Percentiles rank a stretch among this genome's conserved stretches.
Conservation (phyloP, 2,329 filamentous ascomycete genomes). For the Chaetomiaceae sp. region DNA sequence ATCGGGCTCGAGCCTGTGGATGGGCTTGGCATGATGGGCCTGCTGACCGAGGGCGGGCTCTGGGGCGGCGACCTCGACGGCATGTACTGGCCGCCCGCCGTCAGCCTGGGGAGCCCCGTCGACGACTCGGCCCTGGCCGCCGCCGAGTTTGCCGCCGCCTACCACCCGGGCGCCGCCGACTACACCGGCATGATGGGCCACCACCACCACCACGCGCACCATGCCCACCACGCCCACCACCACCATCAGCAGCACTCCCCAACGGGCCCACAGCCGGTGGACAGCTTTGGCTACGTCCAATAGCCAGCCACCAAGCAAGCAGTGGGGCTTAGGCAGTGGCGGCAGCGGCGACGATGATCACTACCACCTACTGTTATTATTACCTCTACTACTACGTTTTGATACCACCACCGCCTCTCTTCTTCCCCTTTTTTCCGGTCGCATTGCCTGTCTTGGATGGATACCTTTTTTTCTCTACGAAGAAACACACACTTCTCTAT, state of each 20-base stretch:
- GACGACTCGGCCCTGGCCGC: conserved; percentile 11
- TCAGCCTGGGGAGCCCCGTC: conserved; percentile 11
- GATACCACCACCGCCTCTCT: not conserved
- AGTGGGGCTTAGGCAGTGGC: too few relatives aligned
- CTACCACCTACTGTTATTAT: too few relatives aligned
- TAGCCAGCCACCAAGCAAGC: not conserved
- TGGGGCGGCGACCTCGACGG: conserved; percentile 47
- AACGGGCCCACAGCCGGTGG: too few relatives aligned
- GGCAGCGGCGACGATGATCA: too few relatives aligned
- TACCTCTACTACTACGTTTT: too few relatives aligned
- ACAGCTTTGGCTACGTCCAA: conserved; percentile 40
- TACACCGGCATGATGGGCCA: conserved; percentile 30
- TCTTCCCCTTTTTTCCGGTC: not conserved
- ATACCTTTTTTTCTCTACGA: too few relatives aligned
- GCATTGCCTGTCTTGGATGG: not conserved
- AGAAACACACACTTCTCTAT: too few relatives aligned
- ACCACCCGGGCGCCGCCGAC: conserved; percentile 13
- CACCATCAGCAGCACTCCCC: not conserved
- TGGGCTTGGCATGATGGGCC: conserved; percentile 45
- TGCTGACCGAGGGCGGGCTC: conserved; percentile 48
- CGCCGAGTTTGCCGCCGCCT: conserved; percentile 15
- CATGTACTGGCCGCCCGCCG: conserved; percentile 40
- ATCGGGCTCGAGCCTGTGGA: conserved; percentile 45
- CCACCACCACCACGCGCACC: conserved; percentile 10
- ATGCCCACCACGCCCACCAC: not conserved